A percentile compares a stretch with the other conserved stretches of the same genome.
phyloP scores from a whole-genome alignment of 2,329 filamentous ascomycete genomes.

The Sclerotinia sclerotiorum region DNA sequence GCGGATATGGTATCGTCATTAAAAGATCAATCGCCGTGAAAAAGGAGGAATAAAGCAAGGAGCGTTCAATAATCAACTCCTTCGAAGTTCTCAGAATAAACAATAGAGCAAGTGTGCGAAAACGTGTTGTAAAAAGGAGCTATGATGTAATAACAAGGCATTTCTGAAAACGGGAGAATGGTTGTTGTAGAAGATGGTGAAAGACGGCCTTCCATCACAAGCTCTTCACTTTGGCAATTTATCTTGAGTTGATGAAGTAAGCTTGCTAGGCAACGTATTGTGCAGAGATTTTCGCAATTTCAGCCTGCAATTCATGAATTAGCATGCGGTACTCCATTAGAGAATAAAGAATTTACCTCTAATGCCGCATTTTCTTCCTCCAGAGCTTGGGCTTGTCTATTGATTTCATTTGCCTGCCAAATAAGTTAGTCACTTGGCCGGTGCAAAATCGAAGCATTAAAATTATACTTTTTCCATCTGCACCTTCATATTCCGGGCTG shows the following conservation, averaged over 20 bases:
- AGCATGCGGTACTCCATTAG: neutral
- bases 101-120: neutral
- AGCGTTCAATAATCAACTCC: neutral
- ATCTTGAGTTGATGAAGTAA: no score
- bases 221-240: neutral
- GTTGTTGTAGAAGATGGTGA: neutral
- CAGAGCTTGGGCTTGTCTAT: conserved; percentile 19
- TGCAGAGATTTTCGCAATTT: conserved; percentile 3
- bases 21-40: neutral
- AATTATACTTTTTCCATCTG: conserved; percentile 11
- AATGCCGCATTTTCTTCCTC: conserved; percentile 25
- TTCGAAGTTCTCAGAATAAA: neutral
- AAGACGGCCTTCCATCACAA: neutral
- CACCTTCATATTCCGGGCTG: neutral
- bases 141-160: neutral
- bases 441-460: neutral
- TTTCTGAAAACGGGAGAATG: neutral
- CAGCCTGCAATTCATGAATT: neutral
- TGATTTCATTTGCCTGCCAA: conserved; percentile 16
- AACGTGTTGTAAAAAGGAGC: neutral
- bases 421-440: neutral
- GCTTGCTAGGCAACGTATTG: neutral
- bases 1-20: neutral
- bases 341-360: conserved; percentile 18
- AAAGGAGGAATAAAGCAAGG: neutral